Conservation (phyloP, 148 eudicot genomes). For the Amaranthus palmeri region DNA sequence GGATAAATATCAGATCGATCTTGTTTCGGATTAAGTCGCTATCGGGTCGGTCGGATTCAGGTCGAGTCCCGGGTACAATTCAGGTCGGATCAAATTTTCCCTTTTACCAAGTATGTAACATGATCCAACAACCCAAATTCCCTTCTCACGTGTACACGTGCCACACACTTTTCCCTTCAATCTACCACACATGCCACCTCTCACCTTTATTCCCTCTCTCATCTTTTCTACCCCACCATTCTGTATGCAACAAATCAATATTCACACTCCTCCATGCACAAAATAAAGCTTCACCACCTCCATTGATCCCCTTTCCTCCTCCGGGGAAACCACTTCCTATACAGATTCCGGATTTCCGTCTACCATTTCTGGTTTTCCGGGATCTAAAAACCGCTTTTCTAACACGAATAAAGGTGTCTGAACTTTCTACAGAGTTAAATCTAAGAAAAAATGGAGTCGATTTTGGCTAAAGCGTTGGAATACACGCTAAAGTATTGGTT, state of each 20-base stretch:
- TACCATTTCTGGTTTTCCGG: slow-evolving; percentile 17
- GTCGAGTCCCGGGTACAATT: too few relatives aligned
- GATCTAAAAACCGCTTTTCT: slow-evolving; percentile 1
- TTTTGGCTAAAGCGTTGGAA: slow-evolving; percentile 84
- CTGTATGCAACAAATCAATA: background rate
- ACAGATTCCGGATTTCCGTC: slow-evolving; percentile 25
- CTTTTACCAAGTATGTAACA: background rate
- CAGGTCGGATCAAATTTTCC: too few relatives aligned
- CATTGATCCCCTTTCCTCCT: background rate
- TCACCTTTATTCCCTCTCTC: background rate
- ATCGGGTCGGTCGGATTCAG: too few relatives aligned
- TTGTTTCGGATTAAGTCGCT: too few relatives aligned
- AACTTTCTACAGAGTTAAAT: background rate
- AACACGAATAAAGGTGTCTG: background rate
- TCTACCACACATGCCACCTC: slow-evolving; percentile 17
- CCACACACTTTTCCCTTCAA: slow-evolving; percentile 14
- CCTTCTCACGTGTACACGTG: slow-evolving; percentile 19
- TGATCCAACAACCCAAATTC: slow-evolving; percentile 12
- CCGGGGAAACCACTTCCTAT: background rate
- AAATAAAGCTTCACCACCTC: background rate
- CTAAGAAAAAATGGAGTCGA: slow-evolving; percentile 64
- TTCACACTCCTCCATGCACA: slow-evolving; percentile 1
- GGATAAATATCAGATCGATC: too few relatives aligned
- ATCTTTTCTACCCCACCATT: background rate
- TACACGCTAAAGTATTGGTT: slow-evolving; percentile 96